A percentile compares a stretch with the other conserved stretches of the same genome.
phyloP scores from a whole-genome alignment of 2,329 filamentous ascomycete genomes.

The Scolecobasidium constrictum region DNA sequence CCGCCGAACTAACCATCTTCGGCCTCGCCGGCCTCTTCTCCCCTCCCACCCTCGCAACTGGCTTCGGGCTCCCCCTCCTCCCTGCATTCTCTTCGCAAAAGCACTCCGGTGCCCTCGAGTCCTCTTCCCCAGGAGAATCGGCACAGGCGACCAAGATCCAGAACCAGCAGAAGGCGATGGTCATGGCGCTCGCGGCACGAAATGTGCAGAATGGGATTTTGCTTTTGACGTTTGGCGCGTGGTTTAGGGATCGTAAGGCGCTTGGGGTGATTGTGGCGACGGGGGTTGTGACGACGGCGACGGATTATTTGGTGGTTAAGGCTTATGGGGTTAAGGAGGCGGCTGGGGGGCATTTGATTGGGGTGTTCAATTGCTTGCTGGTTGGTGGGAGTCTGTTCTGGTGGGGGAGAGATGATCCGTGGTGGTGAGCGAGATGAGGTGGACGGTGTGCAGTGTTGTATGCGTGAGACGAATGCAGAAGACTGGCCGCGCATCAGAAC shows the following conservation, averaged over 20 bases:
- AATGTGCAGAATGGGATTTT: constrained; percentile 21
- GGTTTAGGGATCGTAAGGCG: constrained; percentile 19
- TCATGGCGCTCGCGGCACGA: constrained; percentile 18
- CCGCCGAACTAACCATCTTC: constrained; percentile 17
- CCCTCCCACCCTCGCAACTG: constrained; percentile 19
- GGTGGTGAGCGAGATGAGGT: constrained; percentile 8
- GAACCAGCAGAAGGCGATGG: constrained; percentile 17
- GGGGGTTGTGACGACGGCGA: constrained; percentile 18
- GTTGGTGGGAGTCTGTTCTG: constrained; percentile 20
- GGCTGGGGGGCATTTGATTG: constrained; percentile 19
- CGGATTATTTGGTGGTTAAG: constrained; percentile 19
- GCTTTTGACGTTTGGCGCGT: constrained; percentile 20
- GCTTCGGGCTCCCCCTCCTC: constrained; percentile 20
- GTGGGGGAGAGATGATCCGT: constrained; percentile 16
- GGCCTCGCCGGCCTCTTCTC: constrained; percentile 23
- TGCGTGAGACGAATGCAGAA: no score
- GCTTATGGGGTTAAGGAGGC: constrained; percentile 18
- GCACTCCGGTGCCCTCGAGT: constrained; percentile 11
- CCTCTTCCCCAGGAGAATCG: not conserved
- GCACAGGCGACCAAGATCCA: constrained; percentile 9
- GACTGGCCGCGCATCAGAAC: no score
- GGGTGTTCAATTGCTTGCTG: constrained; percentile 15
- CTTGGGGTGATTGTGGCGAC: constrained; percentile 18
- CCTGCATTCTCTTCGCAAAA: constrained; percentile 9
- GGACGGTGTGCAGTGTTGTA: no score